Evolutionary conservation across 2,329 filamentous ascomycete species (phyloP), one percentile per base, ranked within the genome.

Genomic region (Geosmithia putterillii): DNA sequence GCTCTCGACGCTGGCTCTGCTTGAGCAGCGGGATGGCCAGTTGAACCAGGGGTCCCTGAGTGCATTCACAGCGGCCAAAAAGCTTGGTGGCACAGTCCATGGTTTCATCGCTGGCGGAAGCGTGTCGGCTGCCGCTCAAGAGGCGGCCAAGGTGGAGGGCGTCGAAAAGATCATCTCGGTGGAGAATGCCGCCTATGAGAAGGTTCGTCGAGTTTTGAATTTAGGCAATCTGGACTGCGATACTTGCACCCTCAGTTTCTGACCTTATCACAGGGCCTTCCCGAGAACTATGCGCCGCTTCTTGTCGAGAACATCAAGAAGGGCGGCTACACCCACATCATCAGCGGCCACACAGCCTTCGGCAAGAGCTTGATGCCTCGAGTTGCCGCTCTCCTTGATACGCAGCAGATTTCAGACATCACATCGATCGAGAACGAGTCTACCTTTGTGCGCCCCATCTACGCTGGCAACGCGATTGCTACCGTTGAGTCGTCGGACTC

Each of bases 251-350:
- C 28, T 32, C 6, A 32, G n/a, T 37, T 38, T 19, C 37, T 43
- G 34, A 43, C 9, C 2, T 14, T n/a, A 28, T 45, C 19, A 44
- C 42, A 22, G 86, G 87, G 88, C 41, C 76, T 98, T 2, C 81
- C 92, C 42, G 92, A 98, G 68, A 95, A 86, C 70, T 96, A 78
- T 58, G 92, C 90, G n/a, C 85, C 88, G 44, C 71, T 98, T 40
- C 72, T 98, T 36, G 84, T 88, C 42, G 90, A 96, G 63, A 98
- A 96, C 64, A 90, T 96, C 65, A 94, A 94, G 69, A 92, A 92
- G 61, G 89, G 86, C 47, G 86, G 82, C 47, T 96, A 88, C 63
- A 94, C 89, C 47, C 92, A 98, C 59, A 76, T 98, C 50, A 74
- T 98, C 55, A 85, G 83, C 35, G 83, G 85, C 44, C 88, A 96